Percentiles rank a stretch among this genome's conserved stretches.
Conservation (phyloP, 1,284 basidiomycete genomes). For the Violaceomyces palustris region DNA sequence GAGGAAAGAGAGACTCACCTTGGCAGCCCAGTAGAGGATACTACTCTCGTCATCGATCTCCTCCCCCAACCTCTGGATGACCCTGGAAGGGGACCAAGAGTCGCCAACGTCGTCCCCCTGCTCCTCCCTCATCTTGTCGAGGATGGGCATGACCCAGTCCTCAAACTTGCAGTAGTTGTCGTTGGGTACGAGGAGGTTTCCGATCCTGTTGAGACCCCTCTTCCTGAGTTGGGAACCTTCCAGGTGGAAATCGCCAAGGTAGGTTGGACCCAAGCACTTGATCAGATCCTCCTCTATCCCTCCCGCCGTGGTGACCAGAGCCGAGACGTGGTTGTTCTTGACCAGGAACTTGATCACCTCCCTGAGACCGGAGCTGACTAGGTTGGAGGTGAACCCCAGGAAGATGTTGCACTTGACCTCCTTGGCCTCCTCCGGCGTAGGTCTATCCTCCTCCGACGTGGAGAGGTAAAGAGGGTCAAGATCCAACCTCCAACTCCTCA, state of each 20-base stretch:
- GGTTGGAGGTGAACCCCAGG: conserved; percentile 95
- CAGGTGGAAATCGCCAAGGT: conserved; percentile 79
- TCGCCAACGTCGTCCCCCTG: conserved; percentile 65
- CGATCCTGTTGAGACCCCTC: conserved; percentile 88
- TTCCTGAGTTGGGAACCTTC: conserved; percentile 81
- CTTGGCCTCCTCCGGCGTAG: conserved; percentile 56
- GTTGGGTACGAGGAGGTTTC: conserved; percentile 96
- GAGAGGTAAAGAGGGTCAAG: conserved; percentile 14
- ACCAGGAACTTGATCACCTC: conserved; percentile 90
- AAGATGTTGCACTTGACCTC: conserved; percentile 78
- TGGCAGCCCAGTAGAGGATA: conserved; percentile 97
- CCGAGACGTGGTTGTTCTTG: conserved; percentile 83
- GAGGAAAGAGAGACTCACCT: no score
- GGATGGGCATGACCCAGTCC: conserved; percentile 93
- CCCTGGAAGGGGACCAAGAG: conserved; percentile 84
- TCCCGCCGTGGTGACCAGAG: conserved; percentile 92
- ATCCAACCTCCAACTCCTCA: conserved; percentile 56
- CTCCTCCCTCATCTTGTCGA: conserved; percentile 85
- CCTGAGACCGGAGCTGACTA: conserved; percentile 93
- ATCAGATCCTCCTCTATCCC: conserved; percentile 99
- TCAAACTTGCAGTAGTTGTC: conserved; percentile 99
- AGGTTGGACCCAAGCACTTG: conserved; percentile 94
- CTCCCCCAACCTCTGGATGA: conserved; percentile 84
- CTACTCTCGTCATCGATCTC: conserved; percentile 91
- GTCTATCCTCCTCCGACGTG: conserved; percentile 25